Conservation (phyloP, 805 yeast genomes). For the Nakazawaea peltata region DNA sequence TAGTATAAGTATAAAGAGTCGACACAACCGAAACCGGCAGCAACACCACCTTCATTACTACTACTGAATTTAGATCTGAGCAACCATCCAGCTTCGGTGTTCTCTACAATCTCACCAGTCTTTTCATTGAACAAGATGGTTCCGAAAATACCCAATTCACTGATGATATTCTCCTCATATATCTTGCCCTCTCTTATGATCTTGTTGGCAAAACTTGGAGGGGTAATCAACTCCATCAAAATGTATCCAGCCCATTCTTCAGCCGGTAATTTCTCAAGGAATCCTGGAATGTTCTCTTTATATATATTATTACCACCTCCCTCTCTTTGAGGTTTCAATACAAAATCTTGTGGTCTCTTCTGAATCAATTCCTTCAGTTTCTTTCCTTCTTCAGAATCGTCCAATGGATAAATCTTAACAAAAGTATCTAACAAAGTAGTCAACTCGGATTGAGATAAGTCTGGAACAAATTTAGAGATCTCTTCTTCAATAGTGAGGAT, state of each 20-base stretch:
- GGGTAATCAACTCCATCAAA: conserved; percentile 86
- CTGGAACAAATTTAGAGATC: conserved; percentile 39
- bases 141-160: conserved; percentile 92
- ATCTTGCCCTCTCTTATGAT: conserved; percentile 62
- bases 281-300: conserved; percentile 74
- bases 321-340: conserved; percentile 95
- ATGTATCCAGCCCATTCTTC: conserved; percentile 85
- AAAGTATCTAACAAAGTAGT: conserved; percentile 49
- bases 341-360: conserved; percentile 61
- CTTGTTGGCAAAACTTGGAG: conserved; percentile 60
- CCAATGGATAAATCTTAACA: conserved; percentile 84
- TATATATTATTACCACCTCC: conserved; percentile 98
- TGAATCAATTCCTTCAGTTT: conserved; percentile 61
- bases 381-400: conserved; percentile 53
- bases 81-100: conserved; percentile 76
- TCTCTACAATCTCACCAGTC: conserved; percentile 45
- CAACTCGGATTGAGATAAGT: conserved; percentile 15
- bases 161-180: conserved; percentile 65
- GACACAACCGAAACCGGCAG: conserved; percentile 97
- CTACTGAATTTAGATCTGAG: conserved; percentile 81
- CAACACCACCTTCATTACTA: conserved; percentile 97
- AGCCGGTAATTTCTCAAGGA: conserved; percentile 50
- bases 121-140: conserved; percentile 65
- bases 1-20: conserved; percentile 65
- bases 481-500: conserved; percentile 52